Percentiles rank a stretch among this genome's conserved stretches.
phyloP scores from a whole-genome alignment of 805 yeast species.

The Ogataea polymorpha region DNA sequence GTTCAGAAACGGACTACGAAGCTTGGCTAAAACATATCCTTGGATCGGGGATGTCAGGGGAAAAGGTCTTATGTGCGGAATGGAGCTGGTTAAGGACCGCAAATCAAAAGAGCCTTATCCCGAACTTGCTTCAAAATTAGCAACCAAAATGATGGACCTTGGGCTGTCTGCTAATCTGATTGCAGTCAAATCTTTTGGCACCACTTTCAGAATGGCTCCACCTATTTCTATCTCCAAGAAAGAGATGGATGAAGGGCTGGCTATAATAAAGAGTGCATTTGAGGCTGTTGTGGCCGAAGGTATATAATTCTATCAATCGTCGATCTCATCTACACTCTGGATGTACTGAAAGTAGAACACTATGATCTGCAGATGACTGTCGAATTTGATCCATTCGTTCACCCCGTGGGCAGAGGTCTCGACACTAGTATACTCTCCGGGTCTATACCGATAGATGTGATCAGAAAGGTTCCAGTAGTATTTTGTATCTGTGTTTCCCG shows the following conservation, averaged over 20 bases:
- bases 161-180: conserved; percentile 30
- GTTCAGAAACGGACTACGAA: conserved; percentile 23
- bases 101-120: conserved; percentile 42
- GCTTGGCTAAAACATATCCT: conserved; percentile 24
- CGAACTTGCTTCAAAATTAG: conserved; percentile 23
- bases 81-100: conserved; percentile 45
- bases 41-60: conserved; percentile 49
- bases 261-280: conserved; percentile 18
- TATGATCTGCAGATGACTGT: conserved; percentile 51
- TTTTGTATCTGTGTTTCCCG: conserved; percentile 63
- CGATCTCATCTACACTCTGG: conserved; percentile 19
- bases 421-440: conserved; percentile 34
- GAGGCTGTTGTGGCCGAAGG: conserved; percentile 5
- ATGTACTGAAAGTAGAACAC: conserved; percentile 53
- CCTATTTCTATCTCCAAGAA: conserved; percentile 25
- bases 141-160: conserved; percentile 25
- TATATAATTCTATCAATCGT: conserved; percentile 5
- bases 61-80: conserved; percentile 49
- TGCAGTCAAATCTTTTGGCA: conserved; percentile 19
- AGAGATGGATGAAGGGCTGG: conserved; percentile 21
- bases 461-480: conserved; percentile 55
- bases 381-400: conserved; percentile 51
- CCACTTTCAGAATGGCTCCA: conserved; percentile 23
- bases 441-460: conserved; percentile 55
- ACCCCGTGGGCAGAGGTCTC: conserved; percentile 52